Evolutionary conservation across 2,329 filamentous ascomycete species (phyloP).

Genomic region (Grosmannia penicillata): DNA sequence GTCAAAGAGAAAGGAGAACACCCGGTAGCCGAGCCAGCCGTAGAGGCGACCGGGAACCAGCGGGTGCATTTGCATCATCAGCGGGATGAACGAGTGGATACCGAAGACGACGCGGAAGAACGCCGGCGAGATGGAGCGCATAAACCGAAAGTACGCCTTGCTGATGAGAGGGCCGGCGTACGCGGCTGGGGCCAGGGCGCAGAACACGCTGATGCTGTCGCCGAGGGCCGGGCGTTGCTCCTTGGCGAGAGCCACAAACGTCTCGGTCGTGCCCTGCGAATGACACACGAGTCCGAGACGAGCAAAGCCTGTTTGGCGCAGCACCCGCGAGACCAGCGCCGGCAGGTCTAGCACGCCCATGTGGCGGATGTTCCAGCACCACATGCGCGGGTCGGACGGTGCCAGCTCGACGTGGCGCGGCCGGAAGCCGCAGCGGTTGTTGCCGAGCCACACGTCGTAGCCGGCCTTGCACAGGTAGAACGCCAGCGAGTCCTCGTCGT

Average conservation of each 20-base stretch:
- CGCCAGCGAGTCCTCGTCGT: conserved; percentile 77
- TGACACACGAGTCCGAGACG: conserved; percentile 77
- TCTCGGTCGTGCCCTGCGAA: conserved; percentile 82
- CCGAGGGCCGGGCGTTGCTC: conserved; percentile 79
- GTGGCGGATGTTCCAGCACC: conserved; percentile 90
- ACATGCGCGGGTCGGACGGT: conserved; percentile 75
- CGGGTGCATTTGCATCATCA: conserved; percentile 77
- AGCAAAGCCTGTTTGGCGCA: conserved; percentile 67
- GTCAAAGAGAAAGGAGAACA: conserved; percentile 79
- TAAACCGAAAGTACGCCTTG: conserved; percentile 85
- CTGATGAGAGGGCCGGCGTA: conserved; percentile 79
- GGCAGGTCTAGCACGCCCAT: conserved; percentile 85
- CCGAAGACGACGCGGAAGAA: conserved; percentile 77
- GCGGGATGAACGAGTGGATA: conserved; percentile 82
- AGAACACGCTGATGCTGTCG: conserved; percentile 74
- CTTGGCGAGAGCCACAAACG: conserved; percentile 75
- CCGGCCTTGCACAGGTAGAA: conserved; percentile 87
- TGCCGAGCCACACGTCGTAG: conserved; percentile 91
- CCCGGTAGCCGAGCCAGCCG: conserved; percentile 69
- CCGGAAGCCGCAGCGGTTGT: conserved; percentile 77
- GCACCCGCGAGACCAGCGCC: conserved; percentile 63
- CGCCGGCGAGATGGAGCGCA: conserved; percentile 61
- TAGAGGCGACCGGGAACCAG: conserved; percentile 54
- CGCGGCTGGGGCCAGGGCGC: conserved; percentile 75
- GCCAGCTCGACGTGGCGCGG: conserved; percentile 60